phyloP scores from a whole-genome alignment of 2,329 filamentous ascomycete genomes.

The Sphaerulina vaccinii region DNA sequence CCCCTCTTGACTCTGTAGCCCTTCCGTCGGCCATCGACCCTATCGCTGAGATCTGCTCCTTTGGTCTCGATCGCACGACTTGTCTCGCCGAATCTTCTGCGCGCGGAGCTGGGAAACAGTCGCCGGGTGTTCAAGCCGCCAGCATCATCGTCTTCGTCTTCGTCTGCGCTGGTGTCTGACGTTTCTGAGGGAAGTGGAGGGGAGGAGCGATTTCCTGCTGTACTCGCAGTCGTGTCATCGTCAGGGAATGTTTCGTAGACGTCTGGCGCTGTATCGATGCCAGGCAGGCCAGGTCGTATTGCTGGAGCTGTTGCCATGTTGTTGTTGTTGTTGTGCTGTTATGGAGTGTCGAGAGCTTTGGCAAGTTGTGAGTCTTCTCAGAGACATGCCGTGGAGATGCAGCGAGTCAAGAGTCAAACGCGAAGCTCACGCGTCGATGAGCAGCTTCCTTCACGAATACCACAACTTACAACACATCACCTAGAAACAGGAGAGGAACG shows the following conservation, averaged over 20 bases:
- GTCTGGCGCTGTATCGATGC: conserved; percentile 76
- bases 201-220: conserved; percentile 19
- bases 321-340: not conserved
- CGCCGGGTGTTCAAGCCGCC: conserved; percentile 70
- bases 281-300: conserved; percentile 25
- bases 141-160: conserved; percentile 55
- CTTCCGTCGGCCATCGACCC: conserved; percentile 76
- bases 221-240: conserved; percentile 23
- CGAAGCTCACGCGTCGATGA: too few species aligned
- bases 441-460: too few species aligned
- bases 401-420: too few species aligned
- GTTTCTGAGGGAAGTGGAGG: conserved; percentile 20
- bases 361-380: too few species aligned
- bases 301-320: conserved; percentile 19
- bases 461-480: too few species aligned
- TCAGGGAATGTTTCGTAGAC: conserved; percentile 89
- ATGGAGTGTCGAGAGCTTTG: too few species aligned
- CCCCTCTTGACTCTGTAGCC: conserved; percentile 64
- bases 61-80: conserved; percentile 65
- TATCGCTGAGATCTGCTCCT: conserved; percentile 85
- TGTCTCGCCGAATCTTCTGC: conserved; percentile 73
- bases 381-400: too few species aligned
- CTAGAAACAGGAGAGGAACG: too few species aligned
- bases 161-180: conserved; percentile 34
- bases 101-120: conserved; percentile 74